Base-by-base conservation (phyloP, 176 grass and related monocot genomes). In the Coix lacrymajobi region DNA sequence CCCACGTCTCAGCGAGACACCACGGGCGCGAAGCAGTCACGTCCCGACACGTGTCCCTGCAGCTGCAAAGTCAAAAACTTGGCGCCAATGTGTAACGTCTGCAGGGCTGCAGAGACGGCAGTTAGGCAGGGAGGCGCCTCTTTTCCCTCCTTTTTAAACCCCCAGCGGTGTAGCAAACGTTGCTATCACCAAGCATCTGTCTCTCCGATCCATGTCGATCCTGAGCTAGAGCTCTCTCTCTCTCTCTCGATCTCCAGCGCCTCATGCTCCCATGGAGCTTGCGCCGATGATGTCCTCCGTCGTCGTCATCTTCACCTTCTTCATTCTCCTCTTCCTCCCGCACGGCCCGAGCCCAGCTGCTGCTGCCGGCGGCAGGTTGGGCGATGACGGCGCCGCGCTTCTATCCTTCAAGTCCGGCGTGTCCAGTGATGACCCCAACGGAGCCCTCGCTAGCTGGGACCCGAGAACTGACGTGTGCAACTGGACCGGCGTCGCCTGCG, bases 401-500 rank as follows among this genome's bases (percentile, higher is more conserved):
- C 31, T 99, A 4, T 72, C 83, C 37, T 96, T 99, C 32, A 82
- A 76, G 17, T 87, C 87, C 1, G 32, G 82, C 17, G 62, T 96
- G 61, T 80, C 89, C 15, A 63, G 33, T 0, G 96, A 92, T 0
- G 95, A 91, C 25, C 85, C 88, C 1, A 79, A 75, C 1, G 79
- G 80, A 34, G 84, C 32, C 1, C 84, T 99, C 12, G 20, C 68
- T 1, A 38, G 63, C 51, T 96, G 93, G n/a, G n/a, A n/a, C n/a
- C n/a, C n/a, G n/a, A n/a, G n/a, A n/a, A n/a, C n/a, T n/a, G n/a
- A 88, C n/a, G 67, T 82, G 36, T 99, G 96, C 87, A 87, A 90
- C 41, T 99, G 96, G 96, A 93, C 89, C 6, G 93, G 96, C 8
- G 52, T 99, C 26, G 79, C 62, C 1, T 99, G 96, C 73, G 71